These are phyloP conservation scores for Gyromitra esculenta DNA, from an alignment of 2,329 filamentous ascomycete species.

Conservation along the genomic window DNA sequence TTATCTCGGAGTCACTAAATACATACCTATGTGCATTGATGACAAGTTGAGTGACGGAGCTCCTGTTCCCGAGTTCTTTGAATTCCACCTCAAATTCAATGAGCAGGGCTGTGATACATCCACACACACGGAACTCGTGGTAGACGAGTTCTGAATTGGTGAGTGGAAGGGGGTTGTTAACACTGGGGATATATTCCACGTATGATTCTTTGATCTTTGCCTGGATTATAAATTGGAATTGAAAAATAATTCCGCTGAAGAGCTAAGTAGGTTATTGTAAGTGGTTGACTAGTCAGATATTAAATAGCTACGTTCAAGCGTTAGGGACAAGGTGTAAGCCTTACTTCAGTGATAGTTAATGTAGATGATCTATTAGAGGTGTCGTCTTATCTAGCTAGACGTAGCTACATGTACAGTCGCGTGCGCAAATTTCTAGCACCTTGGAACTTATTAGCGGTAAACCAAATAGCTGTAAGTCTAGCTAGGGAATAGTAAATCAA, in stretches of 20 bases:
- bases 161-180: background rate
- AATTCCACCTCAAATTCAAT: background rate
- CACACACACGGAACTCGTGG: background rate
- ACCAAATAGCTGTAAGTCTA: no score
- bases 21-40: background rate
- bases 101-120: background rate
- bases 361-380: no score
- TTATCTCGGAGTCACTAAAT: background rate
- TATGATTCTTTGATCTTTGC: background rate
- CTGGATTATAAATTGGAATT: background rate
- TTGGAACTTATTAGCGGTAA: no score
- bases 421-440: no score
- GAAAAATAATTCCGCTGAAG: background rate
- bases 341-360: background rate
- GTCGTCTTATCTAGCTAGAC: no score
- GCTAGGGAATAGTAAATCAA: no score
- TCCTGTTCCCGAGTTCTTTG: background rate
- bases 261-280: background rate
- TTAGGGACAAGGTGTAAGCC: background rate
- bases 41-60: background rate
- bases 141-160: background rate
- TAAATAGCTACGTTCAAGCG: background rate
- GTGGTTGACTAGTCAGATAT: background rate
- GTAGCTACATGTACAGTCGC: no score
- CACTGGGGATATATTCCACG: background rate